These are phyloP conservation scores for Lipomyces anomalus DNA, from an alignment of 805 yeast species.

Conservation along the genomic window DNA sequence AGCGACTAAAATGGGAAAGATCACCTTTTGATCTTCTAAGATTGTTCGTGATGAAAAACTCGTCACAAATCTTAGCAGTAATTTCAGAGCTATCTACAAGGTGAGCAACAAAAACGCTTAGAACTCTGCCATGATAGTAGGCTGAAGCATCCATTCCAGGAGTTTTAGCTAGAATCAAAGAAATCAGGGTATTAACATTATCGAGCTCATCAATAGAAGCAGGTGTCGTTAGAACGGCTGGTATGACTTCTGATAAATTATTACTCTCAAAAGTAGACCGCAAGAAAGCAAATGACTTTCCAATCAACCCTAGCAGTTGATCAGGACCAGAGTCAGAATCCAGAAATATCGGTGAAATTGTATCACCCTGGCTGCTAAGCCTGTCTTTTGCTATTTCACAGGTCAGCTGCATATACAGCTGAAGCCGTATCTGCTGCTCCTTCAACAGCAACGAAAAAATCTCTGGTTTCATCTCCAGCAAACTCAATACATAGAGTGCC, in stretches of 20 bases:
- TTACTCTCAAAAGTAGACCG: not conserved
- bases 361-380: constrained; percentile 7
- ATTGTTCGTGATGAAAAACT: constrained; percentile 7
- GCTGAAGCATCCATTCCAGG: not conserved
- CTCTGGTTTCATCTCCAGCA: constrained; percentile 6
- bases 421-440: constrained; percentile 3
- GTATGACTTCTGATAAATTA: not conserved
- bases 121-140: constrained; percentile 14
- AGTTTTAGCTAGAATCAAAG: not conserved
- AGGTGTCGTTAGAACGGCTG: not conserved
- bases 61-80: constrained; percentile 12
- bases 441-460: constrained; percentile 6
- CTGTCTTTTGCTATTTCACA: constrained; percentile 19
- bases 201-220: not conserved
- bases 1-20: not conserved
- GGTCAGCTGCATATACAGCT: constrained; percentile 7
- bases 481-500: constrained; percentile 7
- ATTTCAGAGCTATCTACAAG: constrained; percentile 11
- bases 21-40: constrained; percentile 14
- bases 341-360: constrained; percentile 7
- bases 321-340: not conserved
- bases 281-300: not conserved
- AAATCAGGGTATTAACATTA: not conserved
- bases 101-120: constrained; percentile 5
- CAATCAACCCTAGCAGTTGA: not conserved